These are phyloP conservation scores for Suhomyces taliae DNA, from an alignment of 1,139 yeast genomes.

Conservation along the genomic window DNA sequence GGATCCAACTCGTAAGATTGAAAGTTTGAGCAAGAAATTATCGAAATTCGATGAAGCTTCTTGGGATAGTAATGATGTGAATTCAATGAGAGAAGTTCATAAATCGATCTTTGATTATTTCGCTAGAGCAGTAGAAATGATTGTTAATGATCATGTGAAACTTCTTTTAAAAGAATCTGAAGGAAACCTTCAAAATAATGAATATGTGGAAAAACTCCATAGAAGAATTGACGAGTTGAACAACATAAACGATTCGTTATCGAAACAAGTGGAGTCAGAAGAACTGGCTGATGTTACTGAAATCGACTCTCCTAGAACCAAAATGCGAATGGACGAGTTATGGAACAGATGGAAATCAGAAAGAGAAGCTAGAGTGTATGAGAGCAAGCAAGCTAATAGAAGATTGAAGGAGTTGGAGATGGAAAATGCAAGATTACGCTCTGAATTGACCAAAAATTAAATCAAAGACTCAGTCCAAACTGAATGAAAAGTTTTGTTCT, in stretches of 20 bases:
- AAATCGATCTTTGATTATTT: slow-evolving; percentile 58
- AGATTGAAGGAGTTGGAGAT: slow-evolving; percentile 54
- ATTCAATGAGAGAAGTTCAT: slow-evolving; percentile 44
- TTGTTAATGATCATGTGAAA: slow-evolving; percentile 56
- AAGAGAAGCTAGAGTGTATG: slow-evolving; percentile 65
- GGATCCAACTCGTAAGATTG: slow-evolving; percentile 55
- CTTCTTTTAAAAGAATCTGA: slow-evolving; percentile 38
- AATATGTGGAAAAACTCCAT: slow-evolving; percentile 31
- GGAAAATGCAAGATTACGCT: slow-evolving; percentile 49
- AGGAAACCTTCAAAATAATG: slow-evolving; percentile 16
- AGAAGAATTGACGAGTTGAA: slow-evolving; percentile 33
- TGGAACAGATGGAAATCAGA: slow-evolving; percentile 68
- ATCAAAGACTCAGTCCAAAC: too few relatives aligned
- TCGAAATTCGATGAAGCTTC: slow-evolving; percentile 10
- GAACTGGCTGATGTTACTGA: slow-evolving; percentile 12
- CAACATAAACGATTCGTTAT: slow-evolving; percentile 23
- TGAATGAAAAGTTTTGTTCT: neutral
- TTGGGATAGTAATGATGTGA: slow-evolving; percentile 27
- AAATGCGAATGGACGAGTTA: slow-evolving; percentile 58
- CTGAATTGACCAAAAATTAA: slow-evolving; percentile 11
- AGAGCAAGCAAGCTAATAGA: slow-evolving; percentile 53
- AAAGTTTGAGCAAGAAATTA: slow-evolving; percentile 31
- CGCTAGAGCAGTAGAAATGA: slow-evolving; percentile 57
- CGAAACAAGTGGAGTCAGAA: slow-evolving; percentile 21
- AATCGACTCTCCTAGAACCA: slow-evolving; percentile 34